These are phyloP conservation scores for Suillus luteus DNA, from an alignment of 768 basidiomycete genomes.

Conservation along the genomic window DNA sequence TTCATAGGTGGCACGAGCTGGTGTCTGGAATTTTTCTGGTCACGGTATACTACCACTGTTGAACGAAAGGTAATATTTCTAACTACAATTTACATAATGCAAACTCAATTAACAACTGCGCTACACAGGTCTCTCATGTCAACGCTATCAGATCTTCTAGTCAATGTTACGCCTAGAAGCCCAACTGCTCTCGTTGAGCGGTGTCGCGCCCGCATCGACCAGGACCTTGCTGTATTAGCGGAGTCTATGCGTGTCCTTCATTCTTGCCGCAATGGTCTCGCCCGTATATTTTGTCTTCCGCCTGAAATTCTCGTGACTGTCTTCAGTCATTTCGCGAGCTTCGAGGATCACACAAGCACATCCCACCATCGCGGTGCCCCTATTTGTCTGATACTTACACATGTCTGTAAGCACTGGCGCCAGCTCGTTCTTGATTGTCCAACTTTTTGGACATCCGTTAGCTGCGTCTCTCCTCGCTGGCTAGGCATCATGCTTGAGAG, in stretches of 20 bases:
- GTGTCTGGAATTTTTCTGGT: neutral
- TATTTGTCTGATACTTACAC: slow-evolving; percentile 26
- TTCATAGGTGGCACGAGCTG: neutral
- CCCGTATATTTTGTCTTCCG: slow-evolving; percentile 23
- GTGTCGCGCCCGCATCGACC: slow-evolving; percentile 19
- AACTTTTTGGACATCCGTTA: slow-evolving; percentile 28
- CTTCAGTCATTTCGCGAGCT: slow-evolving; percentile 19
- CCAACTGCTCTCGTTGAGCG: neutral
- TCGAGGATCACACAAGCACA: neutral
- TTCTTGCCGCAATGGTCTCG: slow-evolving; percentile 20
- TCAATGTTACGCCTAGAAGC: neutral
- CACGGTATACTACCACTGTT: neutral
- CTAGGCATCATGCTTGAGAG: slow-evolving; percentile 19
- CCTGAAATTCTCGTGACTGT: slow-evolving; percentile 25
- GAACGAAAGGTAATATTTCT: neutral
- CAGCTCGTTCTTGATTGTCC: slow-evolving; percentile 43
- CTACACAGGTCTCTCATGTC: neutral
- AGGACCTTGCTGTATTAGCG: slow-evolving; percentile 19
- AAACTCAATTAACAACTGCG: neutral
- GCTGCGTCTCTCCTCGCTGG: slow-evolving; percentile 35
- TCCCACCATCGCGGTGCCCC: slow-evolving; percentile 12
- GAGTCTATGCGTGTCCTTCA: slow-evolving; percentile 21
- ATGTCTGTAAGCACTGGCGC: slow-evolving; percentile 42
- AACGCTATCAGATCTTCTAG: neutral
- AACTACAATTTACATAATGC: neutral